Evolutionary conservation across 164 flowering plant genomes (phyloP).

Genomic region (Nelumbo lutea): DNA sequence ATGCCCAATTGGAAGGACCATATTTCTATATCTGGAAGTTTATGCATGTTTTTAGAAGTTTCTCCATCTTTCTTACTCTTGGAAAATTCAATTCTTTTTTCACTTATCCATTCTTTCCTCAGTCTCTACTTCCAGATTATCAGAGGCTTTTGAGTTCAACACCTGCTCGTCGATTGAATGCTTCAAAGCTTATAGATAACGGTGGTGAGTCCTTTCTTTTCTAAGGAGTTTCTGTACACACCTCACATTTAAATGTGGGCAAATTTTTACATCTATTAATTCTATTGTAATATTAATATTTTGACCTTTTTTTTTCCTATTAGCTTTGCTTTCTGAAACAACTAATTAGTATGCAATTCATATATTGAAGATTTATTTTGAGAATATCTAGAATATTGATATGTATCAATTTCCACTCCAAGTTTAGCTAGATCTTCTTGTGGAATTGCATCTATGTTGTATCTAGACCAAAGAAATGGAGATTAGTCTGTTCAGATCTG

Average conservation of each 20-base stretch:
- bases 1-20: not conserved
- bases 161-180: slow-evolving; percentile 93
- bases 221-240: not conserved
- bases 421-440: too few species aligned
- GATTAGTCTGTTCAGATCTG: too few species aligned
- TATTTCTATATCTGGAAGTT: not conserved
- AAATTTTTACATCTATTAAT: not conserved
- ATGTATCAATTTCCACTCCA: too few species aligned
- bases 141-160: slow-evolving; percentile 90
- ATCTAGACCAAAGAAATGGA: too few species aligned
- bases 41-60: slow-evolving; percentile 1
- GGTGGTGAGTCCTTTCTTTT: slow-evolving; percentile 57
- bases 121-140: slow-evolving; percentile 99
- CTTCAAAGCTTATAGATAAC: slow-evolving; percentile 88
- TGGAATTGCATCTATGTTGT: too few species aligned
- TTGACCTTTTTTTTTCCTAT: too few species aligned
- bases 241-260: not conserved
- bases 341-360: too few species aligned
- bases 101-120: slow-evolving; percentile 53
- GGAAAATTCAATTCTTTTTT: slow-evolving; percentile 32
- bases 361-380: too few species aligned
- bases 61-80: not conserved
- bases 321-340: too few species aligned
- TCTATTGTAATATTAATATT: not conserved
- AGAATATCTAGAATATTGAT: too few species aligned